Evolutionary conservation across 1,139 yeast species (phyloP), one percentile per base, ranked within the genome.

Genomic region (Candida sanyaensis): DNA sequence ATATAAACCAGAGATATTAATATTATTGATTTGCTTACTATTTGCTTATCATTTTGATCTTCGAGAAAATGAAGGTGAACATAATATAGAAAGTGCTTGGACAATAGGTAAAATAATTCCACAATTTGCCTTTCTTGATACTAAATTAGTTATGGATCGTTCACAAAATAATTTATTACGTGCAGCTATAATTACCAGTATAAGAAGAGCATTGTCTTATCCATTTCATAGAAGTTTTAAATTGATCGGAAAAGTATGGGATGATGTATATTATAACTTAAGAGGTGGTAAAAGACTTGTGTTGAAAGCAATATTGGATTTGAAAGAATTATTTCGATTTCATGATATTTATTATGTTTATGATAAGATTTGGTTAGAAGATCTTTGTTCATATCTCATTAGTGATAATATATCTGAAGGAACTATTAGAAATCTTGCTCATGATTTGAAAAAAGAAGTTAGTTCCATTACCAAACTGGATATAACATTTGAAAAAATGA

Each of bases 71-170:
- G 80, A 77, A 59, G 96, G 96, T 8, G 96, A 88, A 23, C 82
- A 83, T 46, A 89, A 83, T 21, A 83, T 87, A 7, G 99, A 93
- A 65, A 87, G 96, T 52, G 91, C 96, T 0, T 93, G 98, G 99
- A 86, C 95, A 0, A 78, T 93, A 11, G 98, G 98, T 1, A 90
- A 86, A 58, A 63, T 93, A 32, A 71, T 84, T 0, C 96, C 98
- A 0, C 93, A 89, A 57, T 68, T 92, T 36, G 64, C 92, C 6
- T 83, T 78, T 54, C 69, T 93, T 38, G 98, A 91, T 62, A 70
- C 80, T 9, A 80, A 77, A 54, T 64, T 79, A 30, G 74, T 73
- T 28, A 21, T 38, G 13, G 41, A 40, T 17, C 66, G 56, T 21
- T 27, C 29, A 5, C 45, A 53, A 3, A 65, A 62, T 33, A 64